These are phyloP conservation scores for Clonostachys byssicola DNA, from an alignment of 2,329 filamentous ascomycete genomes.

Conservation along the genomic window DNA sequence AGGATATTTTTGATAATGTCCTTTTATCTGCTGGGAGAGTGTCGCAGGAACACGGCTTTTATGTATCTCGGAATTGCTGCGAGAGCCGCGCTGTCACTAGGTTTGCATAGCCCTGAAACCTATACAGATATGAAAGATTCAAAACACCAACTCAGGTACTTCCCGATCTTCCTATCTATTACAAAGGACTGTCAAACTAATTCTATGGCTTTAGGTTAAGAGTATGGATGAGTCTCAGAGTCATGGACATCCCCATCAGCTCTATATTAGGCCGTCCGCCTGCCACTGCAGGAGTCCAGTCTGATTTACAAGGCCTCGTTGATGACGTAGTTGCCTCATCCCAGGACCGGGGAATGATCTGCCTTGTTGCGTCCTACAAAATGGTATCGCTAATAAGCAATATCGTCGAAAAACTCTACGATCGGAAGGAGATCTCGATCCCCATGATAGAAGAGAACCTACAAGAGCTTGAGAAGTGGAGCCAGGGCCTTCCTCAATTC, in stretches of 20 bases:
- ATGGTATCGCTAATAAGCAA: conserved; percentile 37
- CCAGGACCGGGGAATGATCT: conserved; percentile 15
- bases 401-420: conserved; percentile 35
- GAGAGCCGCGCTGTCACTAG: conserved; percentile 51
- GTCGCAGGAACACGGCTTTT: conserved; percentile 55
- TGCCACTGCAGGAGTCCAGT: conserved; percentile 21
- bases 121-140: conserved; percentile 13
- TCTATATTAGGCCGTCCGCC: conserved; percentile 30
- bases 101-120: conserved; percentile 38
- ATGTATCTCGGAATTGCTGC: conserved; percentile 60
- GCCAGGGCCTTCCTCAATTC: conserved; percentile 31
- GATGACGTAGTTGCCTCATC: conserved; percentile 11
- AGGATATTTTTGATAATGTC: conserved; percentile 50
- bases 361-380: conserved; percentile 32
- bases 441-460: conserved; percentile 31
- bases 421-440: conserved; percentile 22
- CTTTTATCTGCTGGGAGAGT: conserved; percentile 55
- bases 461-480: conserved; percentile 38
- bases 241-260: conserved; percentile 30
- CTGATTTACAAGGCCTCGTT: conserved; percentile 14
- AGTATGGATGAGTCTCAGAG: conserved; percentile 29
- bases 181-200: neutral
- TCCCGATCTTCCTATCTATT: neutral
- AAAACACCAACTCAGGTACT: conserved; percentile 13
- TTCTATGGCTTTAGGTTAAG: conserved; percentile 15